These are phyloP conservation scores for Anisodus tanguticus DNA, from an alignment of 257 asterid species.

Conservation along the genomic window DNA sequence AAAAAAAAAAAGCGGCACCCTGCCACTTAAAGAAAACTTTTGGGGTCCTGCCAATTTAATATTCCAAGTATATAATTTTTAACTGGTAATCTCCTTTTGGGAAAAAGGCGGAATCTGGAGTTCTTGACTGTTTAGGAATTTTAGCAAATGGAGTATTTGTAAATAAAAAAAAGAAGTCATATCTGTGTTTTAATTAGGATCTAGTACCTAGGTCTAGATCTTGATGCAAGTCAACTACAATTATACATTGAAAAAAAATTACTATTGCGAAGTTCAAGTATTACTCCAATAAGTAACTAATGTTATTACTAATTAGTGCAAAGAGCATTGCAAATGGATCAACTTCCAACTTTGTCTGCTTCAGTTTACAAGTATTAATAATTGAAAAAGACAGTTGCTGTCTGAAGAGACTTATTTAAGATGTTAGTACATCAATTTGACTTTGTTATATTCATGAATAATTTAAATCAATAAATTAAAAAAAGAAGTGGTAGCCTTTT, in stretches of 20 bases:
- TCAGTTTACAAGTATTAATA: background rate
- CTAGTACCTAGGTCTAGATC: conserved; percentile 34
- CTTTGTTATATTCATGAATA: background rate
- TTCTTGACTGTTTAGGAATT: background rate
- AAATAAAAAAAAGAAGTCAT: background rate
- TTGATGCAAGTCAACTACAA: conserved; percentile 25
- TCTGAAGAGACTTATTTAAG: conserved; percentile 9
- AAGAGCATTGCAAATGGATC: conserved; percentile 18
- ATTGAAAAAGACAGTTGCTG: background rate
- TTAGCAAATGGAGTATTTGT: background rate
- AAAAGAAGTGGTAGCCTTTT: background rate
- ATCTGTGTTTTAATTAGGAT: background rate
- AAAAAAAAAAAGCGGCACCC: too few relatives aligned
- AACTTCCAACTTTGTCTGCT: background rate
- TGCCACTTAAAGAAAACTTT: too few relatives aligned
- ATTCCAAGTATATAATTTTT: background rate
- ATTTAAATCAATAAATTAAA: background rate
- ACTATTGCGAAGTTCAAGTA: conserved; percentile 27
- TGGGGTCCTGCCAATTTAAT: too few relatives aligned
- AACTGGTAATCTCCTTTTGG: background rate
- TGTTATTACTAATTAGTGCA: background rate
- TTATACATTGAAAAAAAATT: background rate
- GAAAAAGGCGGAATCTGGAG: background rate
- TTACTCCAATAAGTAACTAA: conserved; percentile 20
- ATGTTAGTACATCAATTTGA: background rate